Evolutionary conservation across 2,329 filamentous ascomycete species (phyloP).

Genomic region (Leptosphaerulina australis): DNA sequence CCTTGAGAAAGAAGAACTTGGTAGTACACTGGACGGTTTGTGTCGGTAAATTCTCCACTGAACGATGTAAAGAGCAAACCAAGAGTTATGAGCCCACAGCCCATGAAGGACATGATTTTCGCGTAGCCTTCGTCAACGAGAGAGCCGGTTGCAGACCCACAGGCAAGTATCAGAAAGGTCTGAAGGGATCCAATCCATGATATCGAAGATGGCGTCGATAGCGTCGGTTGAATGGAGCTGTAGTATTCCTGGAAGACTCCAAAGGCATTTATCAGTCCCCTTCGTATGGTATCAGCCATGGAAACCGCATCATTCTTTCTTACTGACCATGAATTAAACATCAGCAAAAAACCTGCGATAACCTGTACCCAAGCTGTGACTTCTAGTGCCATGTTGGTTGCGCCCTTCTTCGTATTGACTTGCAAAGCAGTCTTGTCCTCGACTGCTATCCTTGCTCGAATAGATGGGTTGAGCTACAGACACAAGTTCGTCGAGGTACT

Average conservation of each 20-base stretch:
- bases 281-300: not conserved
- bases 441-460: not conserved
- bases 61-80: slow-evolving; percentile 58
- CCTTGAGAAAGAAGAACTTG: slow-evolving; percentile 44
- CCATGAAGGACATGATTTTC: slow-evolving; percentile 25
- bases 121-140: slow-evolving; percentile 22
- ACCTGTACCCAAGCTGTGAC: slow-evolving; percentile 17
- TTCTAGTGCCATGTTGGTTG: not conserved
- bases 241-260: slow-evolving; percentile 41
- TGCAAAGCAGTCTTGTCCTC: not conserved
- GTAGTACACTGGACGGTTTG: slow-evolving; percentile 48
- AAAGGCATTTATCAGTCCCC: slow-evolving; percentile 29
- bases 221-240: slow-evolving; percentile 18
- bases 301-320: not conserved
- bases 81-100: slow-evolving; percentile 50
- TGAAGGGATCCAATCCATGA: slow-evolving; percentile 56
- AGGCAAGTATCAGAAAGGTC: slow-evolving; percentile 18
- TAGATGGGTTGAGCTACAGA: not conserved
- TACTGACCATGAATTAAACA: slow-evolving; percentile 25
- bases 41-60: slow-evolving; percentile 42
- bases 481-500: no score
- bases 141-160: slow-evolving; percentile 21
- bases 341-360: slow-evolving; percentile 19
- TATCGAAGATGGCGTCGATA: slow-evolving; percentile 49
- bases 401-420: not conserved